Evolutionary conservation across 495 filamentous ascomycete species (phyloP).

Genomic region (Hypoxylon fuscum): DNA sequence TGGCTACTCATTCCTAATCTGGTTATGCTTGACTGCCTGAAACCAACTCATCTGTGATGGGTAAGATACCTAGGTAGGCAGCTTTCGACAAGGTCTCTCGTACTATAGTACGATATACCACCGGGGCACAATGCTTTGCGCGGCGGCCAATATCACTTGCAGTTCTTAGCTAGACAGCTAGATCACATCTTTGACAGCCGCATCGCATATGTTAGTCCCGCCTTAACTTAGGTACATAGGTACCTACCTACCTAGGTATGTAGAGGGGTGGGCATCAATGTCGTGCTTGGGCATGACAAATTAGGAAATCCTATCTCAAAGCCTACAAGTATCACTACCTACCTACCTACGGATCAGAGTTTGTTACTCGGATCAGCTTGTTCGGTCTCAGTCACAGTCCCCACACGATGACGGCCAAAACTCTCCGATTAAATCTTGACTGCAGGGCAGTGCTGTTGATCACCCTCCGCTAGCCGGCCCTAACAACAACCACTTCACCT

Average conservation of each 20-base stretch:
- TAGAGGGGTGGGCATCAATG: conserved; percentile 10
- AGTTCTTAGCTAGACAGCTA: conserved; percentile 41
- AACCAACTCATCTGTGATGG: conserved; percentile 8
- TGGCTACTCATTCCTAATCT: conserved; percentile 40
- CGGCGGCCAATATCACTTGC: conserved; percentile 38
- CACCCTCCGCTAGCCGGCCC: conserved; percentile 35
- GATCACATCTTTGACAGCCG: conserved; percentile 45
- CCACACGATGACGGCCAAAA: conserved; percentile 16
- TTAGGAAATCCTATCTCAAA: conserved; percentile 19
- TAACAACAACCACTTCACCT: conserved; percentile 14
- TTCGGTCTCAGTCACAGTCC: conserved; percentile 12
- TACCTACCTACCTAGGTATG: not conserved
- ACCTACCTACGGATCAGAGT: conserved; percentile 13
- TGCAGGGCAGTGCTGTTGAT: conserved; percentile 27
- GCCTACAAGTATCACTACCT: not conserved
- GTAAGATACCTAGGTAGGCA: conserved; percentile 10
- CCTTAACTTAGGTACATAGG: too few species aligned
- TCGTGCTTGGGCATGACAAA: conserved; percentile 23
- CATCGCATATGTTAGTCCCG: conserved; percentile 29
- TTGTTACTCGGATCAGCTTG: conserved; percentile 24
- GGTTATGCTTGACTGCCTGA: conserved; percentile 20
- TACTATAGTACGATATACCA: conserved; percentile 22
- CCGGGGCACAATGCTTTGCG: conserved; percentile 25
- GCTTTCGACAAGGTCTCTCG: conserved; percentile 5
- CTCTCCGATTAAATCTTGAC: conserved; percentile 24